Percentiles rank a stretch among this genome's conserved stretches.
phyloP scores from a whole-genome alignment of 2,329 filamentous ascomycete genomes.

The Chaetomiaceae sp. region DNA sequence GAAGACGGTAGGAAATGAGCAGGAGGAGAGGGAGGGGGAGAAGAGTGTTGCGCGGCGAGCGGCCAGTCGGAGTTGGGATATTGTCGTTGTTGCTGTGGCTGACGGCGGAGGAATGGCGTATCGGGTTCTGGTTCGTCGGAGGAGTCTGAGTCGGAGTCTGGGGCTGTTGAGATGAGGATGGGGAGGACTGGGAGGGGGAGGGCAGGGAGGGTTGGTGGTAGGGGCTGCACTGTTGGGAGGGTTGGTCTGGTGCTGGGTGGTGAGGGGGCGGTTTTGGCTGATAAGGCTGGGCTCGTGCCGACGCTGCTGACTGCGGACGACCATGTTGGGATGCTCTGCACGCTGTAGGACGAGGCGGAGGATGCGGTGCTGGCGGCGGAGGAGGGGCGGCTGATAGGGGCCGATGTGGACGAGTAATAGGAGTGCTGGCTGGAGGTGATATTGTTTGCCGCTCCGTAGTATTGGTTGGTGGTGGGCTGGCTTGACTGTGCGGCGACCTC shows the following conservation, averaged over 20 bases:
- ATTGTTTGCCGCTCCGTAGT: background rate
- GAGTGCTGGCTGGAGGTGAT: slow-evolving; percentile 3
- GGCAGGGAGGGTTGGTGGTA: background rate
- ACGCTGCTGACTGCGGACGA: slow-evolving; percentile 6
- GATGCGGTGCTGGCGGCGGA: slow-evolving; percentile 8
- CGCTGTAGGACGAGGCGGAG: slow-evolving; percentile 12
- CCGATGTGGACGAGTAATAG: background rate
- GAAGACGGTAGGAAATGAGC: no score
- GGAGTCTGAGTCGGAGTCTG: no score
- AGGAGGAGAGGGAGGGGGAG: no score
- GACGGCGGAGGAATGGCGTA: slow-evolving; percentile 7
- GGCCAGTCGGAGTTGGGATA: slow-evolving; percentile 1
- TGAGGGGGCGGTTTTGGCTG: slow-evolving; percentile 6
- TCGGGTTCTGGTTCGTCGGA: no score
- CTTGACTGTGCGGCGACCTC: background rate
- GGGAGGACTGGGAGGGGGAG: background rate
- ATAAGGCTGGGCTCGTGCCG: slow-evolving; percentile 4
- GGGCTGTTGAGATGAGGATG: no score
- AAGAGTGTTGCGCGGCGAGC: background rate
- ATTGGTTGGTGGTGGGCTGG: background rate
- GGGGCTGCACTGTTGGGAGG: background rate
- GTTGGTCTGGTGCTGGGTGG: background rate
- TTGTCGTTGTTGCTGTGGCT: no score
- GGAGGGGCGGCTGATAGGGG: slow-evolving; percentile 4
- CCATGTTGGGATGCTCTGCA: slow-evolving; percentile 10